phyloP scores from a whole-genome alignment of 371 early-diverging fungal species.

The Rhizopus stolonifer region DNA sequence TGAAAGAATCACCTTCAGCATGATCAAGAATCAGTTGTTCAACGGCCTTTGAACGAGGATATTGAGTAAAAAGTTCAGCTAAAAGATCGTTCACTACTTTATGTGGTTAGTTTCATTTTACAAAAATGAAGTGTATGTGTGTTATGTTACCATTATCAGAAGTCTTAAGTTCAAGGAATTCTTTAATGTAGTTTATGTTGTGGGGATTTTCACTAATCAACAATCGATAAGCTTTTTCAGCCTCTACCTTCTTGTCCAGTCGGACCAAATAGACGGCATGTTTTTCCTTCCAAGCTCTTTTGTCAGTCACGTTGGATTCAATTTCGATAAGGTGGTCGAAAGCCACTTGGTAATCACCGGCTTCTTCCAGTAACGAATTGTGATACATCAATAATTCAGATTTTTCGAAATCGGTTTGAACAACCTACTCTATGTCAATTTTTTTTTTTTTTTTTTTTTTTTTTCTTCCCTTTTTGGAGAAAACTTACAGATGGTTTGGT shows the following conservation, averaged over 20 bases:
- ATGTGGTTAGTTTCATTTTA: no score
- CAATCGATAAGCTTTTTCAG: conserved; percentile 69
- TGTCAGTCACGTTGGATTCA: conserved; percentile 71
- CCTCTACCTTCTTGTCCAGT: conserved; percentile 67
- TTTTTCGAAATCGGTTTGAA: conserved; percentile 65
- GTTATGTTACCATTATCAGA: conserved; percentile 30
- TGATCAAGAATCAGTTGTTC: conserved; percentile 74
- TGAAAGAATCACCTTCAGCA: conserved; percentile 75
- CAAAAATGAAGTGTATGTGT: no score
- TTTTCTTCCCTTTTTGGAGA: no score
- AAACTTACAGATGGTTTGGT: conserved; percentile 30
- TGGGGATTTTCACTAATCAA: conserved; percentile 86
- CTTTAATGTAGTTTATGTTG: conserved; percentile 66
- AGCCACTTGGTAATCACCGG: conserved; percentile 73
- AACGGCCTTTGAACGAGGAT: conserved; percentile 82
- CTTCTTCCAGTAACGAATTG: conserved; percentile 76
- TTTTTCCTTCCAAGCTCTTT: conserved; percentile 70
- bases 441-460: no score
- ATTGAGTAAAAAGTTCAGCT: conserved; percentile 64
- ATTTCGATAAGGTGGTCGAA: conserved; percentile 74
- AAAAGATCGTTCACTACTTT: conserved; percentile 33
- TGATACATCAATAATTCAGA: conserved; percentile 80
- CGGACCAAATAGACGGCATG: conserved; percentile 69
- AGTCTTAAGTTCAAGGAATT: conserved; percentile 58
- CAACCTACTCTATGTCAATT: conserved; percentile 30